Evolutionary conservation across 371 early-diverging fungal genomes (phyloP).

Genomic region (Mucor indicus): DNA sequence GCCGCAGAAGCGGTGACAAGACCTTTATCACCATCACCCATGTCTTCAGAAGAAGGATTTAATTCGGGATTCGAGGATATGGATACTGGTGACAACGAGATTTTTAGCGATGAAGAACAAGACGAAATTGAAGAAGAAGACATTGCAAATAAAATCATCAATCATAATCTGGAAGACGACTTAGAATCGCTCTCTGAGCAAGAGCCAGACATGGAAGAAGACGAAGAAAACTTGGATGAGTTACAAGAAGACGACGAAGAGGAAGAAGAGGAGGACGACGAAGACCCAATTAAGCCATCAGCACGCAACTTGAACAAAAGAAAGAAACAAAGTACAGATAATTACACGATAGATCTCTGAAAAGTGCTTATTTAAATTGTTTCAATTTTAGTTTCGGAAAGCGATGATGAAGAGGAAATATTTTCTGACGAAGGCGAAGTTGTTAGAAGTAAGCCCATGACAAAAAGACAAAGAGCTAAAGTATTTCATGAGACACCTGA

Average conservation of each 20-base stretch:
- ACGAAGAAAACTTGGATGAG: conserved; percentile 27
- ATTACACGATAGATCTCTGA: neutral
- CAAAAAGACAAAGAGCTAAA: conserved; percentile 73
- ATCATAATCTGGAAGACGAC: conserved; percentile 18
- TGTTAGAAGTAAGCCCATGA: conserved; percentile 51
- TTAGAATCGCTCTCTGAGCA: conserved; percentile 32
- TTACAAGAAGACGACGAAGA: conserved; percentile 31
- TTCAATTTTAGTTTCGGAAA: neutral
- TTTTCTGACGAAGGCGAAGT: conserved; percentile 45
- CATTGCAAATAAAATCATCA: conserved; percentile 20
- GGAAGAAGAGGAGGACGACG: conserved; percentile 30
- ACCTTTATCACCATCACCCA: conserved; percentile 18
- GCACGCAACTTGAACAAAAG: conserved; percentile 19
- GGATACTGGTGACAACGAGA: conserved; percentile 9
- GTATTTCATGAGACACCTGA: conserved; percentile 54
- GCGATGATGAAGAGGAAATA: conserved; percentile 14
- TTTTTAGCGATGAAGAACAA: conserved; percentile 23
- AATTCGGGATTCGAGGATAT: conserved; percentile 17
- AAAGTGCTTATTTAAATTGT: neutral
- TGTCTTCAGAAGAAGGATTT: conserved; percentile 18
- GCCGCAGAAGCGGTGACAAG: conserved; percentile 13
- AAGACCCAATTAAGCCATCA: conserved; percentile 11
- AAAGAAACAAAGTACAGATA: conserved; percentile 27
- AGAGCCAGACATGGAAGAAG: conserved; percentile 20
- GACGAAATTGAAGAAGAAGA: conserved; percentile 19